Percentiles rank a stretch among this genome's conserved stretches.
phyloP scores from a whole-genome alignment of 352 stramenopile genomes.

The Phytophthora idaei region DNA sequence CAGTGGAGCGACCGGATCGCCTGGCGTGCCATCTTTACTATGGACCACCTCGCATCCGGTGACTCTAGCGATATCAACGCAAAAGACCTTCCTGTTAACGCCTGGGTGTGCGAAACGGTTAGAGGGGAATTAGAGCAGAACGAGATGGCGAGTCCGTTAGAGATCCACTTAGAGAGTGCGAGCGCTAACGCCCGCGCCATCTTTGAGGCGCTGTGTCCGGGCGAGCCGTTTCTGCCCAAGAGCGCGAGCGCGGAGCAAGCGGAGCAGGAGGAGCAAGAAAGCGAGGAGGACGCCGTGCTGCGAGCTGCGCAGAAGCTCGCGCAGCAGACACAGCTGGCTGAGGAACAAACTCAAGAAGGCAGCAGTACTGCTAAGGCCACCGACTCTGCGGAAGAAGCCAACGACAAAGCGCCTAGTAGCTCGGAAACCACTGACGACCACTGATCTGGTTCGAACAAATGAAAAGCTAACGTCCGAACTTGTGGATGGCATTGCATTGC shows the following conservation, averaged over 20 bases:
- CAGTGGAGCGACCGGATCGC: conserved; percentile 41
- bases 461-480: conserved; percentile 5
- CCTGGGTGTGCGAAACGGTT: conserved; percentile 57
- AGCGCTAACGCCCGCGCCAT: conserved; percentile 56
- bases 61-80: conserved; percentile 2
- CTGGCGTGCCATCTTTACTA: conserved; percentile 71
- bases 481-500: not conserved
- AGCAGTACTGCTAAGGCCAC: conserved; percentile 15
- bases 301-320: conserved; percentile 54
- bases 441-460: conserved; percentile 5
- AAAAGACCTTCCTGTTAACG: conserved; percentile 48
- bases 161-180: conserved; percentile 68
- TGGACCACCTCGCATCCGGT: conserved; percentile 48
- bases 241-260: conserved; percentile 26
- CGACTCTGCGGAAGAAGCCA: not conserved
- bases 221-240: conserved; percentile 38
- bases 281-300: conserved; percentile 66
- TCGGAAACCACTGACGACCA: not conserved
- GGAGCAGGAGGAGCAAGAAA: conserved; percentile 53
- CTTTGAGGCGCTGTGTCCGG: conserved; percentile 43
- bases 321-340: conserved; percentile 3
- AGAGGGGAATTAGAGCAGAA: conserved; percentile 8
- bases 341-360: conserved; percentile 11
- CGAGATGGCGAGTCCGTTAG: conserved; percentile 40
- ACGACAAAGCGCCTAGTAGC: not conserved